A percentile compares a stretch with the other conserved stretches of the same genome.
These are phyloP conservation scores for Ganoderma resinaceum DNA, from an alignment of 1,284 basidiomycete genomes.

Conservation along the genomic window DNA sequence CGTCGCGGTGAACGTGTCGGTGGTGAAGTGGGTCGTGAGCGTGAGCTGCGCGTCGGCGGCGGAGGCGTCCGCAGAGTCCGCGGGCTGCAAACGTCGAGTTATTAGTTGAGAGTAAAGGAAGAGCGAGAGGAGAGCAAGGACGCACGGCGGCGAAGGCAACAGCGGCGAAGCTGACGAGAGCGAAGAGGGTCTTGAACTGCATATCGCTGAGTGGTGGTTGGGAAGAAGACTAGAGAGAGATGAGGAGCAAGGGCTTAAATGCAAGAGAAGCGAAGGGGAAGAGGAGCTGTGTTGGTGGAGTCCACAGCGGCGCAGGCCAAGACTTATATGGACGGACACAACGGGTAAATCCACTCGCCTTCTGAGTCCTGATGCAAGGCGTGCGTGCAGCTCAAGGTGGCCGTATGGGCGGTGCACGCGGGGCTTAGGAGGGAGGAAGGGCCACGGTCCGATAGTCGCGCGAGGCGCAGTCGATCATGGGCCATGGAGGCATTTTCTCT, in stretches of 20 bases:
- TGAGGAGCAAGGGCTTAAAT: neutral
- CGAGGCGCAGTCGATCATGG: slow-evolving; percentile 25
- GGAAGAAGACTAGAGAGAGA: neutral
- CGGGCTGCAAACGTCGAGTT: neutral
- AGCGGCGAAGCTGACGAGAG: slow-evolving; percentile 25
- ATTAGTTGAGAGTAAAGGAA: too few species aligned
- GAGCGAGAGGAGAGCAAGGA: neutral
- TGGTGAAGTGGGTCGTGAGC: slow-evolving; percentile 26
- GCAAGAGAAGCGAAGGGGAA: neutral
- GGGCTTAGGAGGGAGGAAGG: neutral
- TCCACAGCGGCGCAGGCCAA: neutral
- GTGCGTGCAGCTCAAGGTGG: neutral
- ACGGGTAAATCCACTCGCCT: neutral
- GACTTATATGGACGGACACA: neutral
- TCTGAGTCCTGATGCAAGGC: neutral
- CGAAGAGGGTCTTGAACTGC: slow-evolving; percentile 30
- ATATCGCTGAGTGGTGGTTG: slow-evolving; percentile 9
- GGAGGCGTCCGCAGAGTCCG: neutral
- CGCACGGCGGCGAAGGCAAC: slow-evolving; percentile 24
- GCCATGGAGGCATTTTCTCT: neutral
- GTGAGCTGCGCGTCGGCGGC: slow-evolving; percentile 3
- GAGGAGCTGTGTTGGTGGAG: neutral
- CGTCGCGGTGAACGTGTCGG: slow-evolving; percentile 28
- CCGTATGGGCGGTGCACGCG: slow-evolving; percentile 7
- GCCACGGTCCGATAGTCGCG: slow-evolving; percentile 26